These are phyloP conservation scores for Xylaria venustula DNA, from an alignment of 495 filamentous ascomycete species.

Conservation along the genomic window DNA sequence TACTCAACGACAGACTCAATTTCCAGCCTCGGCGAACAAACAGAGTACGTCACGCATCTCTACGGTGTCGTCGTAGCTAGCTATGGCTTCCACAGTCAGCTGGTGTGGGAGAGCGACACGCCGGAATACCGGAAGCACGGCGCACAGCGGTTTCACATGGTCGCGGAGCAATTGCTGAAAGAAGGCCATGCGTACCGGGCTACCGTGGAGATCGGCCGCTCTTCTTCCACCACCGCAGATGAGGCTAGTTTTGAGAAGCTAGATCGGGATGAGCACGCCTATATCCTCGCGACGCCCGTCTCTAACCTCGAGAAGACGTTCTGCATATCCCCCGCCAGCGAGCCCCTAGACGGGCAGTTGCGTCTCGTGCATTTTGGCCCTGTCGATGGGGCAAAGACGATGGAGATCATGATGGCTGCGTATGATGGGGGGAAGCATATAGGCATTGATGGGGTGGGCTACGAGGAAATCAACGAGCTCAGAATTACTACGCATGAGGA, in stretches of 20 bases:
- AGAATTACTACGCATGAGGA: conserved; percentile 63
- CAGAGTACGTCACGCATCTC: conserved; percentile 38
- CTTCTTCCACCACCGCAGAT: neutral
- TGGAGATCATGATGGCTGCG: conserved; percentile 72
- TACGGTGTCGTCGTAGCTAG: conserved; percentile 81
- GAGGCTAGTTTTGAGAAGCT: conserved; percentile 21
- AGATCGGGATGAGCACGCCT: conserved; percentile 44
- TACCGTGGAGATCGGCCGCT: conserved; percentile 39
- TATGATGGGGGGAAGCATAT: conserved; percentile 76
- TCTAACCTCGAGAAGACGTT: conserved; percentile 79
- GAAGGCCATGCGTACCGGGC: conserved; percentile 69
- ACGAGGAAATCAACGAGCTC: conserved; percentile 62
- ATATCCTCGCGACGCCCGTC: conserved; percentile 72
- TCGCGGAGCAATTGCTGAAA: conserved; percentile 68
- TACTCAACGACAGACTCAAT: neutral
- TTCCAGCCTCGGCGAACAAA: conserved; percentile 14
- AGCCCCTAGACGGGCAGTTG: conserved; percentile 65
- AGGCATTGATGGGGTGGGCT: conserved; percentile 50
- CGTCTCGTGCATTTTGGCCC: conserved; percentile 72
- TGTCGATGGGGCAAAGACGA: conserved; percentile 58
- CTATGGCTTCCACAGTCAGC: conserved; percentile 82
- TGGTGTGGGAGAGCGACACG: conserved; percentile 88
- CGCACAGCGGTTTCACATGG: conserved; percentile 75
- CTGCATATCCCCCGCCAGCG: conserved; percentile 67
- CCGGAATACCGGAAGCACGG: conserved; percentile 72